phyloP scores from a whole-genome alignment of 139 green algal species.

The Nannochloris sp. region DNA sequence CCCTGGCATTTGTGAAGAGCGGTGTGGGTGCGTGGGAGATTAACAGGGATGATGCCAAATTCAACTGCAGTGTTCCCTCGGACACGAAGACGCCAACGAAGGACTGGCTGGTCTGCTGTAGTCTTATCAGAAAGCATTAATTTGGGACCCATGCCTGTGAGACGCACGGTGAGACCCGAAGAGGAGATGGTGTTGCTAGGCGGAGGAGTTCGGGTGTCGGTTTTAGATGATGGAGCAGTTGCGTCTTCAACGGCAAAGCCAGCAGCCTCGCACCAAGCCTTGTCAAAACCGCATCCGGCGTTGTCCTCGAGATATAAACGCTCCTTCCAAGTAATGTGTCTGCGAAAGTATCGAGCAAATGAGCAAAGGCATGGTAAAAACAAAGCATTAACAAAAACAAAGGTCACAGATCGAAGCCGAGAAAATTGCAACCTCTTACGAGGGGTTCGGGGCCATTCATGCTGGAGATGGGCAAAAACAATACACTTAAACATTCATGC shows the following conservation, averaged over 20 bases:
- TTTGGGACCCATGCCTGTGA: conserved; percentile 60
- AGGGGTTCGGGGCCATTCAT: too few species aligned
- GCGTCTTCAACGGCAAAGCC: conserved; percentile 19
- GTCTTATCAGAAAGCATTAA: conserved; percentile 54
- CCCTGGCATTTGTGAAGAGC: conserved; percentile 39
- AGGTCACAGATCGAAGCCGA: too few species aligned
- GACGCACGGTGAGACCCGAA: conserved; percentile 27
- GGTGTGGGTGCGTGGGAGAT: conserved; percentile 9
- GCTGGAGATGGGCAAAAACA: too few species aligned
- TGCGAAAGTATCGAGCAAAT: not conserved
- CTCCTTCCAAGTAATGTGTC: conserved; percentile 34
- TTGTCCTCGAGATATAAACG: conserved; percentile 40
- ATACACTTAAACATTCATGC: too few species aligned
- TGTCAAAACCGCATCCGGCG: conserved; percentile 31
- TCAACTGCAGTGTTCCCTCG: conserved; percentile 61
- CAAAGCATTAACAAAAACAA: not conserved
- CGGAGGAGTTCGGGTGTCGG: not conserved
- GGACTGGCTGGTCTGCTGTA: conserved; percentile 37
- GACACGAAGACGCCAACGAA: conserved; percentile 52
- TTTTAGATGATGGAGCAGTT: not conserved
- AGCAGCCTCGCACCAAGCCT: conserved; percentile 6
- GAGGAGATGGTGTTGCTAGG: too few species aligned
- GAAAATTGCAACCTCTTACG: too few species aligned
- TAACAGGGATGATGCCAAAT: conserved; percentile 51
- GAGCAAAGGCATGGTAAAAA: not conserved